These are phyloP conservation scores for Melastoma candidum DNA, from an alignment of 441 rosid species.

Conservation along the genomic window DNA sequence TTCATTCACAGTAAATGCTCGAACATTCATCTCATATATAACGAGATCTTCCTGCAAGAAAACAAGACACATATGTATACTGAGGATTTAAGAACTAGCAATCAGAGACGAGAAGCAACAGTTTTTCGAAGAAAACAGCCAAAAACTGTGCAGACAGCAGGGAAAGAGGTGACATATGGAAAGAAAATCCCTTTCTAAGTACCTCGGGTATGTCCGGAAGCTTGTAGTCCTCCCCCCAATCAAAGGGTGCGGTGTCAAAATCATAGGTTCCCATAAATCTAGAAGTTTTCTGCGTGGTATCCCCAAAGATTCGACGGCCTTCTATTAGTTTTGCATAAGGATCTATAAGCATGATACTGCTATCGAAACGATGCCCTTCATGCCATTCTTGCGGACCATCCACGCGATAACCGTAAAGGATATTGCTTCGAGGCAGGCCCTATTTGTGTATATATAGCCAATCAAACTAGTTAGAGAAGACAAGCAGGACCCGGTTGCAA, in stretches of 20 bases:
- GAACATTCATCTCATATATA: conserved; percentile 91
- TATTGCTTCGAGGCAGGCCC: conserved; percentile 67
- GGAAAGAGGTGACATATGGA: neutral
- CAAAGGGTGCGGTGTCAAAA: conserved; percentile 64
- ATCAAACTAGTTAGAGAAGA: no score
- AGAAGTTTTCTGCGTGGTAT: conserved; percentile 42
- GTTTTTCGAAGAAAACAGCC: neutral
- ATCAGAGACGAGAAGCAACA: conserved; percentile 9
- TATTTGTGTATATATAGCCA: conserved; percentile 9
- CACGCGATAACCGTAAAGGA: conserved; percentile 74
- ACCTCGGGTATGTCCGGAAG: conserved; percentile 84
- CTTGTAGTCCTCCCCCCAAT: conserved; percentile 74
- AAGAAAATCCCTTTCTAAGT: neutral
- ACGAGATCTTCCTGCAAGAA: conserved; percentile 82
- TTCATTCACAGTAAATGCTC: conserved; percentile 86
- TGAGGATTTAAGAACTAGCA: neutral
- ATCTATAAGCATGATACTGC: conserved; percentile 55
- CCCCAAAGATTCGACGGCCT: conserved; percentile 72
- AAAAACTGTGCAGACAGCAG: neutral
- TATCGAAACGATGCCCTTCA: conserved; percentile 81
- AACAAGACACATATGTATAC: conserved; percentile 2
- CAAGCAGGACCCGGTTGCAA: no score
- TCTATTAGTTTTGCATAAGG: conserved; percentile 87
- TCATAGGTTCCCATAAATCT: conserved; percentile 79
- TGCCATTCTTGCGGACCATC: conserved; percentile 82